These are phyloP conservation scores for Heracleum sosnowskyi DNA, from an alignment of 129 eudicot species.

Conservation along the genomic window DNA sequence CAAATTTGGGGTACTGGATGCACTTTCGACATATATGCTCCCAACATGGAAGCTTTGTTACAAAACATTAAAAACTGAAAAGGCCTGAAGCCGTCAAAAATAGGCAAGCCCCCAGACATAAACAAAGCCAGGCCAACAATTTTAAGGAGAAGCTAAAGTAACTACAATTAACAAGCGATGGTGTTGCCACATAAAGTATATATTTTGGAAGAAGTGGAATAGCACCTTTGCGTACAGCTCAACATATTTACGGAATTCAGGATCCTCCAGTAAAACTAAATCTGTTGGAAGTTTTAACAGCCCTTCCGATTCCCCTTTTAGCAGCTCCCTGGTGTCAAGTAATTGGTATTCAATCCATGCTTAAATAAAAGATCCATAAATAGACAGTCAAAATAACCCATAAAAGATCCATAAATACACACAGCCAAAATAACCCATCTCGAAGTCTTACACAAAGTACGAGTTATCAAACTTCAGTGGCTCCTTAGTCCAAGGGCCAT, in stretches of 20 bases:
- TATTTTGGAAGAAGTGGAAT: constrained; percentile 1
- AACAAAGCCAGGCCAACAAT: neutral
- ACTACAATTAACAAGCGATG: neutral
- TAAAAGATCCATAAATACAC: neutral
- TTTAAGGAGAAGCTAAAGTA: neutral
- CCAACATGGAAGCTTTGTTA: neutral
- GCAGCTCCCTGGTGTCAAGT: constrained; percentile 64
- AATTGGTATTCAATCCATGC: neutral
- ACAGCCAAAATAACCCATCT: neutral
- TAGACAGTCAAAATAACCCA: neutral
- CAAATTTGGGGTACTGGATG: neutral
- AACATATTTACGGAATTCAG: constrained; percentile 53
- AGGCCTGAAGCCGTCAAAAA: neutral
- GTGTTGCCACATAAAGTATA: neutral
- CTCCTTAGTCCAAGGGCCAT: constrained; percentile 93
- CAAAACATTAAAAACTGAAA: neutral
- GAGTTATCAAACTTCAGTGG: constrained; percentile 88
- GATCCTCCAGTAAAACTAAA: constrained; percentile 63
- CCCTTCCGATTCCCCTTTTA: constrained; percentile 83
- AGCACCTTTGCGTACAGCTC: constrained; percentile 79
- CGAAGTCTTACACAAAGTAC: constrained; percentile 62
- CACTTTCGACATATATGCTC: neutral
- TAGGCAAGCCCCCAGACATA: neutral
- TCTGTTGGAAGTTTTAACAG: constrained; percentile 86
- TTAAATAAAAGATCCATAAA: constrained; percentile 5